Evolutionary conservation across 371 early-diverging fungal species (phyloP).

Genomic region (Rhizomucor miehei): DNA sequence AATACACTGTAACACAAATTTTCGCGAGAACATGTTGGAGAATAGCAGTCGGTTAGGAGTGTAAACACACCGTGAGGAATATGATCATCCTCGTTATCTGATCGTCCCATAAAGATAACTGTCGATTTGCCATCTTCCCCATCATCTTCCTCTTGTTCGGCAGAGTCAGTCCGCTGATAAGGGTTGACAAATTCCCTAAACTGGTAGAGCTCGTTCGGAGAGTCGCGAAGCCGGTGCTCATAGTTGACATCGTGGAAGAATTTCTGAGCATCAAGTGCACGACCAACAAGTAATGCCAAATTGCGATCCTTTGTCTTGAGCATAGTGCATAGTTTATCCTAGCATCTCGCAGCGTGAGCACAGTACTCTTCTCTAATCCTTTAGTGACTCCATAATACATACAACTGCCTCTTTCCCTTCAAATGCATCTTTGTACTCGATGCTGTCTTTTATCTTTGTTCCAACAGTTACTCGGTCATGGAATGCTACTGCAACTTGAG

Average conservation of each 20-base stretch:
- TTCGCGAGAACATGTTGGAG: constrained; percentile 84
- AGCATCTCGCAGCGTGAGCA: constrained; percentile 8
- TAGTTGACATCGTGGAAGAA: constrained; percentile 90
- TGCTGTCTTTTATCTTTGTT: constrained; percentile 70
- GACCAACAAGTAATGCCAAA: constrained; percentile 77
- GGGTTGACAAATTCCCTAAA: constrained; percentile 52
- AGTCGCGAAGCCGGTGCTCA: constrained; percentile 81
- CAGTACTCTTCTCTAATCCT: too few species aligned
- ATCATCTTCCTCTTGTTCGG: constrained; percentile 19
- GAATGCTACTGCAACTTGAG: constrained; percentile 77
- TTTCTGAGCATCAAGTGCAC: constrained; percentile 84
- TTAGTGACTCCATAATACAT: constrained; percentile 24
- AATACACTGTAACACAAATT: constrained; percentile 80
- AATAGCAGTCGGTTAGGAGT: constrained; percentile 84
- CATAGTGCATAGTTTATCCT: constrained; percentile 71
- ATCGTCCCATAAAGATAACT: constrained; percentile 7
- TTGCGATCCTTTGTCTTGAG: constrained; percentile 85
- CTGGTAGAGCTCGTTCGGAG: constrained; percentile 72
- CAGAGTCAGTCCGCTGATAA: neutral
- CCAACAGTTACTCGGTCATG: constrained; percentile 43
- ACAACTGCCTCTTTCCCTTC: constrained; percentile 85
- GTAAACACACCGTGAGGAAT: constrained; percentile 85
- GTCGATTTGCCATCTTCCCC: constrained; percentile 26
- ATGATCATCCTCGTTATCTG: constrained; percentile 10
- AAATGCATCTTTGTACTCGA: constrained; percentile 81